Evolutionary conservation across 305 asterid species (phyloP).

Genomic region (Lippia alba): DNA sequence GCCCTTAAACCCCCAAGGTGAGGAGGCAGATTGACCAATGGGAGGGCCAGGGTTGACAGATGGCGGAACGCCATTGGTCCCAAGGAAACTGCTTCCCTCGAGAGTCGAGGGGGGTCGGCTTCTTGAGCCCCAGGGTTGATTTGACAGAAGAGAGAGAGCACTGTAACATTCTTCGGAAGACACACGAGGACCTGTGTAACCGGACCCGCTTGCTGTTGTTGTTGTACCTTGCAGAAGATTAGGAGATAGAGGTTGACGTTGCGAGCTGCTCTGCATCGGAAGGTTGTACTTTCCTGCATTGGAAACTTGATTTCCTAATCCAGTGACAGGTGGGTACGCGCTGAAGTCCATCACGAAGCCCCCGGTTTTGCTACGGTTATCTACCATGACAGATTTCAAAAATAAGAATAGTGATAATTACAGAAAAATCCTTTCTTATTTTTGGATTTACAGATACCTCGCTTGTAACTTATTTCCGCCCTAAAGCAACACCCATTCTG

Average conservation of each 20-base stretch:
- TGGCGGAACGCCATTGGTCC: constrained; percentile 54
- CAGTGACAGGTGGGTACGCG: constrained; percentile 47
- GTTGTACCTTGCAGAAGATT: constrained; percentile 57
- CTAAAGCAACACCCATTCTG: too few species aligned
- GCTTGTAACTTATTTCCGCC: too few species aligned
- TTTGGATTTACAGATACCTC: neutral
- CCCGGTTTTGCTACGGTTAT: constrained; percentile 57
- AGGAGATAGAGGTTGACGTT: constrained; percentile 38
- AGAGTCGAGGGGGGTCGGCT: constrained; percentile 55
- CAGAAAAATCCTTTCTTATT: constrained; percentile 18
- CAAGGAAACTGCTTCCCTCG: constrained; percentile 47
- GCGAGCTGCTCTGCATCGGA: constrained; percentile 66
- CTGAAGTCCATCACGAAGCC: constrained; percentile 81
- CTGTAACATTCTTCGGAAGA: constrained; percentile 59
- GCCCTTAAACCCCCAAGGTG: constrained; percentile 57
- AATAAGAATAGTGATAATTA: neutral
- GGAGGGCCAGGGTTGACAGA: constrained; percentile 48
- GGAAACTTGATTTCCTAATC: constrained; percentile 47
- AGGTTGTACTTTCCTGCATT: constrained; percentile 47
- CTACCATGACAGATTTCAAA: constrained; percentile 45
- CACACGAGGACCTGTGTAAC: constrained; percentile 44
- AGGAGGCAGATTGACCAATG: constrained; percentile 48
- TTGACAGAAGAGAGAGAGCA: constrained; percentile 99
- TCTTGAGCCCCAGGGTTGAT: constrained; percentile 77
- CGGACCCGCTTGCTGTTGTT: constrained; percentile 46